Evolutionary conservation across 345 rosid species (phyloP), one percentile per base, ranked within the genome.

Genomic region (Eucalyptus marginata): DNA sequence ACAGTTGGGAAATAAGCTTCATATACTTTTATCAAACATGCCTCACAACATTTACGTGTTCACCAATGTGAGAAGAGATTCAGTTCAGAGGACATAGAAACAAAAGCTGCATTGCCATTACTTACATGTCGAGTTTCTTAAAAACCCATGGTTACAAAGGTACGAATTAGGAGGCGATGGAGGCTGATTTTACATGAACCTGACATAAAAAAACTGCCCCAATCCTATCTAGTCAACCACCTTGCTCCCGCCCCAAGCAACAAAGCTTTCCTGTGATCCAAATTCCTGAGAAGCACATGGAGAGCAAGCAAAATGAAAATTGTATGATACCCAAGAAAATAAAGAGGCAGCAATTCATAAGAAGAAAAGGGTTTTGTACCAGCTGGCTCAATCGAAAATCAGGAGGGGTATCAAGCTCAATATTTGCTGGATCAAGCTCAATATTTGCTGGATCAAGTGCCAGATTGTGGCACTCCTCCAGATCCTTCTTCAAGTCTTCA

Each of bases 301-400:
- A 29, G 47, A 49, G 58, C 68, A 86, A 58, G 51, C 40, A 46
- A 52, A 49, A 87, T 64, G 25, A 52, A 27, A 56, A 87, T 25
- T 14, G 46, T n/a, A 49, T 66, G 44, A 83, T 79, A 89, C 13
- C 20, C 25, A 33, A 54, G 81, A 62, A 87, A 29, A 49, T 59
- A 62, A 68, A 36, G 40, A 86, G 64, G 43, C 8, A 76, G 83
- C n/a, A 71, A 36, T 36, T 68, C 80, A 88, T 33, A 66, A 25
- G 47, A 71, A 47, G 22, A 66, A 83, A n/a, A 49, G 36, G 83
- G 88, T 16, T 43, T 51, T 5, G 71, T 95, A 98, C 99, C 90
- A 98, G 98, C 91, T 97, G 98, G 94, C 99, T 98, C 85, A 98
- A 94, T 86, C 97, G 94, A 91, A 95, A 97, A 50, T 98, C 99